Base-by-base conservation (phyloP, 2,329 filamentous ascomycete species). In the Aspergillus melleus region DNA sequence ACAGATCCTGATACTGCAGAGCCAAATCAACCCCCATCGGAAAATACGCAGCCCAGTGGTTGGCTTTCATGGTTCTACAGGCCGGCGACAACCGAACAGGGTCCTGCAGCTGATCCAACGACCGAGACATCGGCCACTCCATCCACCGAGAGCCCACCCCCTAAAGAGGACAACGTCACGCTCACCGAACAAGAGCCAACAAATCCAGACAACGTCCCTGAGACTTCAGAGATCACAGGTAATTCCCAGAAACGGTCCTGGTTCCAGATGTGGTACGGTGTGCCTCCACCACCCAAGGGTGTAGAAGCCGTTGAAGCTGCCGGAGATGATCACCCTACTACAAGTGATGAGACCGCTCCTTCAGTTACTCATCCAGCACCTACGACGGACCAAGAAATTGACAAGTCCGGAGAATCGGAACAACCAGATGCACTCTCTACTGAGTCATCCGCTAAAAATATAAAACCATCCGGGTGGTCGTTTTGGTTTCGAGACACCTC, bases 221-320 rank as follows among this genome's bases (percentile, higher is more conserved):
- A 64, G 47, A 49, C 58, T 30, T 42, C 57, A 12, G 63, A 66
- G 36, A 58, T 64, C 3, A 46, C 49, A 6, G 59, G 69, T 3
- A 63, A 55, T 12, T 58, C 73, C 29, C 72, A 73, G 44, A 80
- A 76, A 58, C 72, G 76, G 54, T 78, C 76, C 49, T 80, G 77
- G 79, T 69, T 79, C 58, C 77, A 79, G 59, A 77, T 80, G 72
- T 79, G 74, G 77, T 73, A 73, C 59, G 73, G 74, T 49, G 64
- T 68, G 12, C 64, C 64, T 24, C 61, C 69, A 24, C 61, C 69
- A 26, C 54, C 67, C 26, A 72, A 71, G 52, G 59, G 65, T 32
- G 59, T 61, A 55, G 66, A 75, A 55, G 65, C 70, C 42, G 59
- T 61, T 55, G 66, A 75, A 55, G 65, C 70, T 36, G 47, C 65